Base-by-base conservation (phyloP, 1,139 yeast species). In the Protomyces arabidopsidicola region DNA sequence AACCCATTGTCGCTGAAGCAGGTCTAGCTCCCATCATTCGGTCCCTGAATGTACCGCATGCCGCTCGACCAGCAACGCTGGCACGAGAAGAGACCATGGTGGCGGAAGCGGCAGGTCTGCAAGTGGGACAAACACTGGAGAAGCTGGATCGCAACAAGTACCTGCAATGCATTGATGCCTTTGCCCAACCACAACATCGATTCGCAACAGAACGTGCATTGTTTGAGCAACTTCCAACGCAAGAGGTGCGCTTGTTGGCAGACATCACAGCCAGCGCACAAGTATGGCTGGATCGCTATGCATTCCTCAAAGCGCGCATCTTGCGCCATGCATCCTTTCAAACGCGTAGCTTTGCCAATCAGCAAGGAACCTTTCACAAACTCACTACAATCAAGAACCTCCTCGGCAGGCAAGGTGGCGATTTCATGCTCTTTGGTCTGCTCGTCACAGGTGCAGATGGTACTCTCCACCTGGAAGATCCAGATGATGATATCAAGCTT, bases 361-460 rank as follows among this genome's bases (percentile, higher is more conserved):
- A 64, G 58, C 50, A 54, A 69, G 63, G 71, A 31, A 64, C 68
- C 1, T 75, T 76, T 48, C 79, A 84, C 70, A 81, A 86, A 60
- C 83, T 91, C 55, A 87, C 96, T 0, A 79, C 84, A 51, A 84
- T 93, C 65, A 90, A 90, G 71, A 91, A 90, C 72, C 78, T 93
- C 67, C 75, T 91, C 38, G 99, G 98, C 31, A 78, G 96, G 65
- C 88, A 87, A 70, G 93, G 93, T 3, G 79, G 82, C 63, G 81
- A 84, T 65, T 95, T 93, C 71, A 77, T 88, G 35, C 73, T 95
- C 1, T 84, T 91, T 71, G 99, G 98, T 0, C 77, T 90, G 66
- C 75, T 93, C 14, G 78, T 86, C 2, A 79, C 80, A 65, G 85
- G 86, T 64, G 76, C 82, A 5, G 83, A 81, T 65, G 97, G 95